Percentiles rank a stretch among this genome's conserved stretches.
Evolutionary conservation across 148 eudicot genomes (phyloP).

Genomic region (Spergularia marina): DNA sequence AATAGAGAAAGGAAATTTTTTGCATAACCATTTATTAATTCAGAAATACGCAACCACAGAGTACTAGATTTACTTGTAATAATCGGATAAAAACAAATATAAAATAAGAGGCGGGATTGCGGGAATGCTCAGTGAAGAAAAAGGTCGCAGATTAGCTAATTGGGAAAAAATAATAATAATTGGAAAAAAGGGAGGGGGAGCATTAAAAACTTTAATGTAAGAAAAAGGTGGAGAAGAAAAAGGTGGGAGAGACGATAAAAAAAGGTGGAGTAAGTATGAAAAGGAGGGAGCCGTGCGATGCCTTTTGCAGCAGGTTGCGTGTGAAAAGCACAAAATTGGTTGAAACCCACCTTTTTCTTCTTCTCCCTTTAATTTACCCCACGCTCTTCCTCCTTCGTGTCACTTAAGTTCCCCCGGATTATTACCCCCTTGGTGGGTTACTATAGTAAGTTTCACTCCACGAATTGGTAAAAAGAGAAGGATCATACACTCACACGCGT

Average conservation of each 20-base stretch:
- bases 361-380: neutral
- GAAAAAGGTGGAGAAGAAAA: neutral
- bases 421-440: neutral
- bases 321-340: conserved; percentile 48
- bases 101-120: conserved; percentile 18
- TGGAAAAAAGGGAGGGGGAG: neutral
- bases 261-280: conserved; percentile 38
- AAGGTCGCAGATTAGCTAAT: conserved; percentile 20
- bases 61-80: no score
- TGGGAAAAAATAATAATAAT: conserved; percentile 6
- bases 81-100: neutral
- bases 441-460: neutral
- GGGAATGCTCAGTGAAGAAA: conserved; percentile 18
- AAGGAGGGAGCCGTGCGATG: conserved; percentile 46
- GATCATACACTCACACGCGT: no score
- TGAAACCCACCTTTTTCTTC: neutral
- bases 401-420: neutral
- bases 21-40: no score
- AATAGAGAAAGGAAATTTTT: no score
- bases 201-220: neutral
- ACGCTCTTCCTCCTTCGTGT: conserved; percentile 31
- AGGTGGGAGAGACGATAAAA: conserved; percentile 10
- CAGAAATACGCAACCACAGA: no score
- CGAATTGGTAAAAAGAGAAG: no score
- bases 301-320: conserved; percentile 46